Evolutionary conservation across 83 land plant species (phyloP).

Genomic region (Picea abies): DNA sequence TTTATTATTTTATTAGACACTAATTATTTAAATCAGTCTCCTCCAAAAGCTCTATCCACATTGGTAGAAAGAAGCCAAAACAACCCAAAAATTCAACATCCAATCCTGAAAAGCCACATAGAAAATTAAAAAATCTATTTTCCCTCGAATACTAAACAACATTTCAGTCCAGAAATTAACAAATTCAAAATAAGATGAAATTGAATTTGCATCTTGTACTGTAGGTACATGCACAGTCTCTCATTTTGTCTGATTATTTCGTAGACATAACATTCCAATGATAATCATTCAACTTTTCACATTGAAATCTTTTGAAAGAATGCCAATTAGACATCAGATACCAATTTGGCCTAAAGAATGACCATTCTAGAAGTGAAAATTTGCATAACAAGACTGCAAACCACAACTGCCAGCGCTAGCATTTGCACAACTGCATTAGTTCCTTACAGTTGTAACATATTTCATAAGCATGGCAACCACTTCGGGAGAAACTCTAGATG

Average conservation of each 20-base stretch:
- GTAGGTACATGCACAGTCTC: neutral
- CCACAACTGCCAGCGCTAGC: neutral
- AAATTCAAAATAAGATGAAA: neutral
- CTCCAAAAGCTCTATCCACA: too few species aligned
- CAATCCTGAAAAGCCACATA: neutral
- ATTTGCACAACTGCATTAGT: constrained; percentile 24
- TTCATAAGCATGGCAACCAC: constrained; percentile 77
- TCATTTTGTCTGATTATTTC: neutral
- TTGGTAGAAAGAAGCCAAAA: neutral
- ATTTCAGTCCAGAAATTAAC: neutral
- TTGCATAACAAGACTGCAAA: neutral
- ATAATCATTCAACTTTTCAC: too few species aligned
- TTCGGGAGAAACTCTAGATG: constrained; percentile 69
- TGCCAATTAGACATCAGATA: neutral
- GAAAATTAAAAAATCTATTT: neutral
- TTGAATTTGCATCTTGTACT: neutral
- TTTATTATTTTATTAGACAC: too few species aligned
- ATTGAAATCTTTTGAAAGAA: neutral
- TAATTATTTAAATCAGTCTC: too few species aligned
- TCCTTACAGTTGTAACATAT: constrained; percentile 81
- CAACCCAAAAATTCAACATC: neutral
- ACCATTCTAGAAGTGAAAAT: neutral
- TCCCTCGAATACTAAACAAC: neutral
- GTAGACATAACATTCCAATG: neutral
- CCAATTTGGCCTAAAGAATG: neutral